A percentile compares a stretch with the other conserved stretches of the same genome.
Evolutionary conservation across 208 protist species (phyloP).

Genomic region (Leishmania aethiopica): DNA sequence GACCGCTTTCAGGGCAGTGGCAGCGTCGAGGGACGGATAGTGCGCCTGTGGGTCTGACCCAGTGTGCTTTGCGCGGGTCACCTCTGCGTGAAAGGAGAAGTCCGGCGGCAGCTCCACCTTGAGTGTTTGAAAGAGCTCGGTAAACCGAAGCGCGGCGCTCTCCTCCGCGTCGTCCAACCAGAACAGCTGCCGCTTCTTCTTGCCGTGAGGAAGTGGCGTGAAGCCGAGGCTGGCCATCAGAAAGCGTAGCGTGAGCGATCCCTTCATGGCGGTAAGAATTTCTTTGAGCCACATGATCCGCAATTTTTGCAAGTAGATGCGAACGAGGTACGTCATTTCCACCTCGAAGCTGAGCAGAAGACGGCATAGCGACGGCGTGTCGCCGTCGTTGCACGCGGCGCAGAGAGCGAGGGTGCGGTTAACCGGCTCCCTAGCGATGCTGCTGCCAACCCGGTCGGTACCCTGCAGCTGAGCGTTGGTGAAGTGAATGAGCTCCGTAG

Average conservation of each 20-base stretch:
- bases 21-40: slow-evolving; percentile 47
- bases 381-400: slow-evolving; percentile 74
- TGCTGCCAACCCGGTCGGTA: slow-evolving; percentile 28
- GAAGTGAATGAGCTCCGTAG: slow-evolving; percentile 82
- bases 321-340: slow-evolving; percentile 70
- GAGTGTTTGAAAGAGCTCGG: slow-evolving; percentile 63
- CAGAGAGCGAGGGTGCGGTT: slow-evolving; percentile 55
- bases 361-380: slow-evolving; percentile 49
- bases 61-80: slow-evolving; percentile 24
- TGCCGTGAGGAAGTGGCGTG: slow-evolving; percentile 27
- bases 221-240: slow-evolving; percentile 74
- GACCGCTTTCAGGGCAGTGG: slow-evolving; percentile 39
- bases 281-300: slow-evolving; percentile 76
- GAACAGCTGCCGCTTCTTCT: slow-evolving; percentile 19
- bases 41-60: neutral
- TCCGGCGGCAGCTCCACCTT: slow-evolving; percentile 57
- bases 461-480: slow-evolving; percentile 50
- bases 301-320: slow-evolving; percentile 77
- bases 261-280: slow-evolving; percentile 56
- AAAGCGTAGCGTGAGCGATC: slow-evolving; percentile 55
- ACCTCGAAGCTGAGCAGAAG: slow-evolving; percentile 47
- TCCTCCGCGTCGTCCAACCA: slow-evolving; percentile 75
- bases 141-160: slow-evolving; percentile 38
- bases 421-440: slow-evolving; percentile 21
- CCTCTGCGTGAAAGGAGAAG: slow-evolving; percentile 64